Evolutionary conservation across 352 stramenopile species (phyloP), one percentile per base, ranked within the genome.

Genomic region (Blastocystis sp.): DNA sequence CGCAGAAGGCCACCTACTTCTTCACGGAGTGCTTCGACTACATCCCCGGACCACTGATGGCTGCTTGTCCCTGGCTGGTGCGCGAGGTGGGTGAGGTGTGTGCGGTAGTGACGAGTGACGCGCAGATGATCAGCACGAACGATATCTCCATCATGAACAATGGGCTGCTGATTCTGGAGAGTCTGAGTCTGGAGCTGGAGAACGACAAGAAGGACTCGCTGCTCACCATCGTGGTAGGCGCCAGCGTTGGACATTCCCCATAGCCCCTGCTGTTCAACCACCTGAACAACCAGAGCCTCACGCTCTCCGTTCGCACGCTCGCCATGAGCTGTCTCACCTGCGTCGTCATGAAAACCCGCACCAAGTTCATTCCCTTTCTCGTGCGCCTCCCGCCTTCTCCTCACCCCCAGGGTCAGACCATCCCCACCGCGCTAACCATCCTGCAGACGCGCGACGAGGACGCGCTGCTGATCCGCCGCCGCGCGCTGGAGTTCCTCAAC

Each of bases 11-110:
- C 5, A n/a, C 74, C 17, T 84, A 69, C 74, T 84, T 62, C 45
- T 84, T 84, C 60, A 66, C 45, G 40, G 74, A 84, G 74, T 41
- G 65, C 40, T 70, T 53, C 45, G 74, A 84, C 28, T 69, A 69
- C 45, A 14, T 66, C 21, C 28, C 38, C 40, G 74, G 66, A 11
- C 11, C 38, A 17, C 45, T 67, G 28, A 41, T 84, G 10, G 23
- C 43, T 28, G 74, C 65, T n/a, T 62, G 21, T 41, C 56, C 59
- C 14, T 84, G 74, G 74, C 53, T 84, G 56, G 43, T 84, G 21
- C 14, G 34, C 28, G 74, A 84, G 21, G 34, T 84, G 9, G 53
- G 23, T 19, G 23, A 62, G 21, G 74, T 84, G 45, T 4, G 10
- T 9, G 40, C 34, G 5, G 69, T n/a, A 1, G 28, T 9, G 2